These are phyloP conservation scores for Tolypocladium paradoxum DNA, from an alignment of 2,329 filamentous ascomycete species.

Conservation along the genomic window DNA sequence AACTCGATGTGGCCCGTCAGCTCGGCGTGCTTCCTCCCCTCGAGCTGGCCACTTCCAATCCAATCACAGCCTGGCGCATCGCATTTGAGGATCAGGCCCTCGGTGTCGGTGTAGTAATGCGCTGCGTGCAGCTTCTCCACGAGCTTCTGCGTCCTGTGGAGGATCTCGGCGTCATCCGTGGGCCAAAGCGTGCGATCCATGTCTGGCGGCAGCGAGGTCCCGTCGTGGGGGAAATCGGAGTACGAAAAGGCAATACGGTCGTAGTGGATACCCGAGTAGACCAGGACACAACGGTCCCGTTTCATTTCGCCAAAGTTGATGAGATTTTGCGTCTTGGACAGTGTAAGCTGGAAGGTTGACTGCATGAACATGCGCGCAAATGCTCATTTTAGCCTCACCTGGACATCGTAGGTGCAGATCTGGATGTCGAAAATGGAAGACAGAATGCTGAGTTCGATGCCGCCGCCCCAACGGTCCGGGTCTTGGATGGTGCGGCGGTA, in stretches of 20 bases:
- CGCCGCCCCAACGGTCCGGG: slow-evolving; percentile 79
- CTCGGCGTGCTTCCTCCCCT: slow-evolving; percentile 51
- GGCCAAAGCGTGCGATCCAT: slow-evolving; percentile 58
- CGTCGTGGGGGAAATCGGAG: slow-evolving; percentile 43
- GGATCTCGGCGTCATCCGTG: slow-evolving; percentile 49
- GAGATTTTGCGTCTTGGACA: slow-evolving; percentile 19
- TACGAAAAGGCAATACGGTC: slow-evolving; percentile 74
- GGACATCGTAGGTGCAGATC: slow-evolving; percentile 75
- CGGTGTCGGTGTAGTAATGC: slow-evolving; percentile 84
- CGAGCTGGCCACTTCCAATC: slow-evolving; percentile 55
- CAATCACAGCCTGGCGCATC: slow-evolving; percentile 53
- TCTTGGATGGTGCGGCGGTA: slow-evolving; percentile 78
- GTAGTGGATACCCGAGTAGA: slow-evolving; percentile 91
- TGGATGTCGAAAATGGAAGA: slow-evolving; percentile 78
- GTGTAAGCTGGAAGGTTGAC: neutral
- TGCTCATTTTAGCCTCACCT: slow-evolving; percentile 21
- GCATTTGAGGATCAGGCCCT: slow-evolving; percentile 68
- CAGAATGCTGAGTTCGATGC: slow-evolving; percentile 79
- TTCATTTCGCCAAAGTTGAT: slow-evolving; percentile 66
- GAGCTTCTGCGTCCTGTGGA: slow-evolving; percentile 55
- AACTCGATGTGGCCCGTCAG: slow-evolving; percentile 50
- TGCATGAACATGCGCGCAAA: neutral
- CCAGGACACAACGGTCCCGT: slow-evolving; percentile 60
- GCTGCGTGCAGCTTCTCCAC: slow-evolving; percentile 54
- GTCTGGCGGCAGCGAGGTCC: slow-evolving; percentile 53